Conservation (phyloP, 192 early-diverging fungal genomes). For the Backusella liffmaniae region DNA sequence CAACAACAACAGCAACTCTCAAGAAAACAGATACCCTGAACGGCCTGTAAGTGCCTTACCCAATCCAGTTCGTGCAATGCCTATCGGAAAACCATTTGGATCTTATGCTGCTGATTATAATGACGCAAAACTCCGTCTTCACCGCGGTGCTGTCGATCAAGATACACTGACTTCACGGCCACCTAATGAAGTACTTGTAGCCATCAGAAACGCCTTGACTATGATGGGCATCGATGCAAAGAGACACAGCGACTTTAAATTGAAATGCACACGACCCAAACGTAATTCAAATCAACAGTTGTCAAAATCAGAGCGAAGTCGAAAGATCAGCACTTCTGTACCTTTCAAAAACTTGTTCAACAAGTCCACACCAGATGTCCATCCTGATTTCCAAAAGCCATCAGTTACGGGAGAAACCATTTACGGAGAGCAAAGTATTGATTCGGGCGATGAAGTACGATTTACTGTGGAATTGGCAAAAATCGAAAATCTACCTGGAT, state of each 20-base stretch:
- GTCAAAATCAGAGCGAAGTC: not conserved
- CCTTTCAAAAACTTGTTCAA: slow-evolving; percentile 4
- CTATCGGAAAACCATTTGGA: slow-evolving; percentile 16
- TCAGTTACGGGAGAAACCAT: slow-evolving; percentile 25
- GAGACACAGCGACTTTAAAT: slow-evolving; percentile 53
- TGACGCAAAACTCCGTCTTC: slow-evolving; percentile 58
- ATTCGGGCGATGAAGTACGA: slow-evolving; percentile 78
- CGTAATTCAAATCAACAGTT: slow-evolving; percentile 26
- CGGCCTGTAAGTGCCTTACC: not conserved
- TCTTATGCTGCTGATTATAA: slow-evolving; percentile 23
- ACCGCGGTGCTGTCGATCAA: slow-evolving; percentile 72
- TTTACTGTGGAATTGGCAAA: slow-evolving; percentile 87
- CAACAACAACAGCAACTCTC: not conserved
- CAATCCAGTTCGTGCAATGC: slow-evolving; percentile 14
- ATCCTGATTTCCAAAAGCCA: not conserved
- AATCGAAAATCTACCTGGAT: slow-evolving; percentile 82
- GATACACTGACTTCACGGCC: slow-evolving; percentile 64
- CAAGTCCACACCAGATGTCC: not conserved
- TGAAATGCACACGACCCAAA: slow-evolving; percentile 51
- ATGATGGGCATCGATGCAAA: slow-evolving; percentile 56
- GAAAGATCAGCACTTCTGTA: slow-evolving; percentile 3
- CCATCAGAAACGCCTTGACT: slow-evolving; percentile 56
- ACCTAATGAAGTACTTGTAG: slow-evolving; percentile 67
- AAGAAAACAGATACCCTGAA: not conserved
- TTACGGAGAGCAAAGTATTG: slow-evolving; percentile 54